Conservation (phyloP, 2,329 filamentous ascomycete species). For the Rhynchosporium graminicola region DNA sequence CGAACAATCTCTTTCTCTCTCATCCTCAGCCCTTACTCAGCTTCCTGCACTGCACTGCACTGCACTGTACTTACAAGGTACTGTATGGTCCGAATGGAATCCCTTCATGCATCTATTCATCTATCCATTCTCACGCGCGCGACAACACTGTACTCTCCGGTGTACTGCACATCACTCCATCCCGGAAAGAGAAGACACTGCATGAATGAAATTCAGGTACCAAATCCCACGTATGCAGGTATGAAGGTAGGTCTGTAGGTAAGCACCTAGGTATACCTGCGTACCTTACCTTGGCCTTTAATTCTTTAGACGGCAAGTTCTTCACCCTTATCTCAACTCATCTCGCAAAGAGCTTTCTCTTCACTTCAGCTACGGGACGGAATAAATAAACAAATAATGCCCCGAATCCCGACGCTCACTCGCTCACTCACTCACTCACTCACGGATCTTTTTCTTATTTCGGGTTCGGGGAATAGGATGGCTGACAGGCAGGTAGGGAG, state of each 20-base stretch:
- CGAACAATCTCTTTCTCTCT: neutral
- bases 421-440: too few species aligned
- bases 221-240: neutral
- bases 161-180: neutral
- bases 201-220: neutral
- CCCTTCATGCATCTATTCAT: too few species aligned
- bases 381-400: neutral
- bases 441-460: too few species aligned
- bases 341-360: too few species aligned
- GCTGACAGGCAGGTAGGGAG: neutral
- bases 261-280: neutral
- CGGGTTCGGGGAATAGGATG: neutral
- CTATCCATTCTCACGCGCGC: too few species aligned
- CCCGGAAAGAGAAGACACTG: neutral
- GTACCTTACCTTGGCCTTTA: slow-evolving; percentile 1
- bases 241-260: too few species aligned
- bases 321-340: neutral
- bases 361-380: too few species aligned
- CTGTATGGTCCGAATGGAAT: too few species aligned
- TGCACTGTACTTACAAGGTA: too few species aligned
- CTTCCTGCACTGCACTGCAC: slow-evolving; percentile 6
- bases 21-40: neutral
- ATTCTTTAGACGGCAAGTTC: neutral
- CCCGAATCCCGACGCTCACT: slow-evolving; percentile 5
- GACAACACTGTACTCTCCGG: neutral